Percentiles rank a stretch among this genome's conserved stretches.
Evolutionary conservation across 2,329 filamentous ascomycete genomes (phyloP).

Genomic region (Exophiala calicioides): DNA sequence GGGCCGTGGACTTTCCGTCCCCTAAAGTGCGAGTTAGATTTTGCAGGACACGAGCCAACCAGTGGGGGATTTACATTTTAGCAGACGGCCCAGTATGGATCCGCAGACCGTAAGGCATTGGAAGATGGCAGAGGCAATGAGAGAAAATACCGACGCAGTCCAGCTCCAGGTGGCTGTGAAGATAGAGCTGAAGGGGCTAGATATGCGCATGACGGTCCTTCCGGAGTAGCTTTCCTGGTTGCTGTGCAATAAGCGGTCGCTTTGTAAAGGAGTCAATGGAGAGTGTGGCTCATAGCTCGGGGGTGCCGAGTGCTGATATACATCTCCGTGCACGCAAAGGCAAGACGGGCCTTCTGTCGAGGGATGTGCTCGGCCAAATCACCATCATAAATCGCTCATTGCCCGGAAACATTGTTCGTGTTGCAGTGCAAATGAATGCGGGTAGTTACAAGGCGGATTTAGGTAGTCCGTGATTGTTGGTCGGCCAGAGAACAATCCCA

Average conservation of each 20-base stretch:
- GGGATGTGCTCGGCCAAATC: slow-evolving; percentile 9
- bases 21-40: background rate
- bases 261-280: background rate
- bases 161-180: slow-evolving; percentile 6
- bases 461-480: slow-evolving; percentile 2
- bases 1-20: background rate
- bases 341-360: background rate
- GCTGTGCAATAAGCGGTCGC: background rate
- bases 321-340: slow-evolving; percentile 1
- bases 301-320: slow-evolving; percentile 1
- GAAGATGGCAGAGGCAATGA: background rate
- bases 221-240: no score
- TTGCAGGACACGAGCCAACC: background rate
- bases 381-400: slow-evolving; percentile 18
- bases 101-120: background rate
- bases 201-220: background rate
- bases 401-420: background rate
- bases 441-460: slow-evolving; percentile 14
- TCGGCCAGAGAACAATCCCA: no score
- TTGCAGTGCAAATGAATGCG: background rate
- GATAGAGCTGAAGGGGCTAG: background rate
- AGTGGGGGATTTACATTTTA: slow-evolving; percentile 11
- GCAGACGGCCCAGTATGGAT: background rate
- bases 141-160: slow-evolving; percentile 1
- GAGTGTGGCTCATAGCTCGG: background rate